These are phyloP conservation scores for Mycosarcoma mackinlayi DNA, from an alignment of 1,284 basidiomycete species.

Conservation along the genomic window DNA sequence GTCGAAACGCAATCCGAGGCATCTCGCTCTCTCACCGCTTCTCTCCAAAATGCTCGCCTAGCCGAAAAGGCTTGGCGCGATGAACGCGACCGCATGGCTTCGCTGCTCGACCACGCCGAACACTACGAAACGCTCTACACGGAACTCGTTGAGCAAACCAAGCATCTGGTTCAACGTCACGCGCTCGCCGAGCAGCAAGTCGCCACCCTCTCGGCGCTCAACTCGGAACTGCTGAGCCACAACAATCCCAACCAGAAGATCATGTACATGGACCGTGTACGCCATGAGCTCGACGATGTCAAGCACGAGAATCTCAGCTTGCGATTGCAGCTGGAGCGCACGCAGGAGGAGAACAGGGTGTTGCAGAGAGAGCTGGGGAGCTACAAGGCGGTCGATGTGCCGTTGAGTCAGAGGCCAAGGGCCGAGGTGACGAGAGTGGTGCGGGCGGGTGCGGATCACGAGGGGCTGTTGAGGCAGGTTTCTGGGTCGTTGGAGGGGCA, in stretches of 20 bases:
- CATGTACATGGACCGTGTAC: conserved; percentile 45
- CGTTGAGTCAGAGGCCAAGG: conserved; percentile 35
- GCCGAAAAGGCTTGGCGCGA: conserved; percentile 38
- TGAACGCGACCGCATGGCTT: conserved; percentile 33
- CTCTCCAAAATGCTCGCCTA: conserved; percentile 31
- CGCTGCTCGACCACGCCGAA: conserved; percentile 26
- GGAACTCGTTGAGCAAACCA: conserved; percentile 35
- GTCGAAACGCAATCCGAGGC: conserved; percentile 26
- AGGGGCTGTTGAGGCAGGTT: conserved; percentile 29
- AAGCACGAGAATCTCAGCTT: conserved; percentile 32
- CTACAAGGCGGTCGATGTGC: conserved; percentile 43
- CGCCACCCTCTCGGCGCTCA: conserved; percentile 31
- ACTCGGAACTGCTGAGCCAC: conserved; percentile 42
- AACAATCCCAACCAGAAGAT: conserved; percentile 51
- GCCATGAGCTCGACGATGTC: conserved; percentile 35
- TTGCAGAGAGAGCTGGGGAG: conserved; percentile 24
- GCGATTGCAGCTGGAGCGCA: conserved; percentile 26
- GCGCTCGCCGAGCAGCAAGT: conserved; percentile 39
- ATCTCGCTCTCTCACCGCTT: conserved; percentile 17
- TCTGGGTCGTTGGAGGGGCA: conserved; percentile 16
- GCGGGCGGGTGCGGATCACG: conserved; percentile 21
- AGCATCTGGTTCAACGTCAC: conserved; percentile 36
- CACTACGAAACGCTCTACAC: conserved; percentile 32
- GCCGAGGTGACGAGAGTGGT: conserved; percentile 32
- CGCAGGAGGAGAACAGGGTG: conserved; percentile 13